phyloP scores from a whole-genome alignment of 257 asterid genomes.

The Phtheirospermum japonicum region DNA sequence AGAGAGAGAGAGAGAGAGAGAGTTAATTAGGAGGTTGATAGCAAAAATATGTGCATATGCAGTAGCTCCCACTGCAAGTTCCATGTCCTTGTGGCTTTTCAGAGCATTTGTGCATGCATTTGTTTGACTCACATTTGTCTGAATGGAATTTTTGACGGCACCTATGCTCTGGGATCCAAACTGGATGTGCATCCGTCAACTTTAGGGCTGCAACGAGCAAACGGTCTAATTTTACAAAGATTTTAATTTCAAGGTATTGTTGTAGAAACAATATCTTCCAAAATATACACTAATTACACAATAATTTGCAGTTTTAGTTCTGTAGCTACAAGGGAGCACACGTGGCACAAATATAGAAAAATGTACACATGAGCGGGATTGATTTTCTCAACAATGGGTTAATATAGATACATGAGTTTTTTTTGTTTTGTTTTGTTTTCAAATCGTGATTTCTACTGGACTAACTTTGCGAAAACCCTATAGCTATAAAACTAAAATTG shows the following conservation, averaged over 20 bases:
- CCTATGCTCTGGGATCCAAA: constrained; percentile 48
- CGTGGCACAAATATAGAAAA: too few relatives aligned
- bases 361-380: too few relatives aligned
- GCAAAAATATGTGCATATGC: constrained; percentile 43
- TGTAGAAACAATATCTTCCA: background rate
- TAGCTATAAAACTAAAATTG: too few relatives aligned
- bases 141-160: constrained; percentile 22
- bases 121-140: constrained; percentile 1
- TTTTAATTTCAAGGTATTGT: background rate
- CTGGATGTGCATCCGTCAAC: constrained; percentile 24
- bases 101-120: constrained; percentile 36
- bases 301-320: too few relatives aligned
- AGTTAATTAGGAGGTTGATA: constrained; percentile 36
- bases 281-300: too few relatives aligned
- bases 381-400: too few relatives aligned
- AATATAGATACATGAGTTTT: too few relatives aligned
- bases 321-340: too few relatives aligned
- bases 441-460: too few relatives aligned
- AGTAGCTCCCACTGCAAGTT: constrained; percentile 33
- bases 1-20: background rate
- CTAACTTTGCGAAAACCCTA: too few relatives aligned
- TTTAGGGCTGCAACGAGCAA: background rate
- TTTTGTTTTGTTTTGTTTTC: too few relatives aligned
- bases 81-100: constrained; percentile 35
- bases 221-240: too few relatives aligned